Conservation (phyloP, 2,329 filamentous ascomycete genomes). For the Beauveria medogensis region DNA sequence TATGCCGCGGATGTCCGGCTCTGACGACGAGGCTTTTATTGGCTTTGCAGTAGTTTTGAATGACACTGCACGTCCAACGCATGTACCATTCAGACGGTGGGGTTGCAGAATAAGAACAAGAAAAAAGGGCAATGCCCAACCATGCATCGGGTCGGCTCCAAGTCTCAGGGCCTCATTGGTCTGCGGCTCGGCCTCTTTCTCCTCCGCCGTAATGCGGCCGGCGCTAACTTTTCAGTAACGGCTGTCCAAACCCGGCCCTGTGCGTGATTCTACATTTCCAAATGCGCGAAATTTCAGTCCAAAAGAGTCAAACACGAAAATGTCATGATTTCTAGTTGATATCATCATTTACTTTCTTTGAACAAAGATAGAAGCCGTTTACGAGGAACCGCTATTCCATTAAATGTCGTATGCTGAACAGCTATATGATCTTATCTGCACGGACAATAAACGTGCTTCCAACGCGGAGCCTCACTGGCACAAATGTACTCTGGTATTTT, state of each 20-base stretch:
- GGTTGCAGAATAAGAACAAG: neutral
- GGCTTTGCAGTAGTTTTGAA: too few relatives aligned
- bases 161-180: neutral
- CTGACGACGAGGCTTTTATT: conserved; percentile 3
- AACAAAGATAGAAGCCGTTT: too few relatives aligned
- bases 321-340: too few relatives aligned
- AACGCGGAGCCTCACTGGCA: neutral
- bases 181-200: neutral
- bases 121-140: too few relatives aligned
- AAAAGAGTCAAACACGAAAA: too few relatives aligned
- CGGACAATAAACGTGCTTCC: neutral
- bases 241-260: neutral
- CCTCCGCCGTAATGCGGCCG: conserved; percentile 1
- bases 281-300: neutral
- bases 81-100: neutral
- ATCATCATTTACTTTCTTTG: too few relatives aligned
- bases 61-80: neutral
- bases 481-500: neutral
- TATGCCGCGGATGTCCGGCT: neutral
- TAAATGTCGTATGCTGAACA: too few relatives aligned
- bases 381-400: too few relatives aligned
- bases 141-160: neutral
- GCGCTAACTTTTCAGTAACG: neutral
- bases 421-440: too few relatives aligned
- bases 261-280: neutral